Evolutionary conservation across 208 protist genomes (phyloP), one percentile per base, ranked within the genome.

Genomic region (Jaenimonas drosophilae): DNA sequence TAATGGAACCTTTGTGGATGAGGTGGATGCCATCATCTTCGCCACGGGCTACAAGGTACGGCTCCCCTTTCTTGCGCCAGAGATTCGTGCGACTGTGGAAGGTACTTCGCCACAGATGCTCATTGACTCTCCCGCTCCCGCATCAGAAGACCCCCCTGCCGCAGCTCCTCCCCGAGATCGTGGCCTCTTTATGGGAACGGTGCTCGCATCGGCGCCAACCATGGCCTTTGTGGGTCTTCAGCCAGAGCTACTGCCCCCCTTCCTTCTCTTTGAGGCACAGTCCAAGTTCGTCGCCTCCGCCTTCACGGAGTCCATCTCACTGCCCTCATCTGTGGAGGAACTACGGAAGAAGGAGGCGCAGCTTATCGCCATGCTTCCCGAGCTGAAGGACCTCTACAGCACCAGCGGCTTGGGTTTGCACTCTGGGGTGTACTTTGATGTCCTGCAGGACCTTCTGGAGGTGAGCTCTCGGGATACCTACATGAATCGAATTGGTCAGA

Each of bases 201-300:
- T 94, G 26, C 83, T 57, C 44, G 41, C 50, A 0, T 49, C 47
- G 1, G 26, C 76, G 29, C 80, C 80, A 1, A 74, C 85, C 3
- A 55, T 94, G 37, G 85, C 80, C 11, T 71, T 94, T 52, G 73
- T 94, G 4, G 85, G 80, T 6, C 47, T 76, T n/a, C 85, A 88
- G 54, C 57, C 52, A 30, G 77, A 76, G 30, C 24, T 94, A 47
- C 52, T 90, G 32, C 85, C 85, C 1, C 85, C 85, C 3, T 84
- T 85, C 53, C 56, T 94, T 12, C 40, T 94, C 5, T 87, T 87
- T 32, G 85, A 94, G 54, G 81, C 78, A 9, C 85, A 94, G 54
- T 33, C 80, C n/a, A 71, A 73, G 31, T 90, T 90, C 54, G 50
- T 90, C 17, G 64, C 71, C 5, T 90, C 81, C 57, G 73, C 71